A percentile compares a stretch with the other conserved stretches of the same genome.
Evolutionary conservation across 176 grass and related monocot genomes (phyloP).

Genomic region (Alloteropsis semialata): DNA sequence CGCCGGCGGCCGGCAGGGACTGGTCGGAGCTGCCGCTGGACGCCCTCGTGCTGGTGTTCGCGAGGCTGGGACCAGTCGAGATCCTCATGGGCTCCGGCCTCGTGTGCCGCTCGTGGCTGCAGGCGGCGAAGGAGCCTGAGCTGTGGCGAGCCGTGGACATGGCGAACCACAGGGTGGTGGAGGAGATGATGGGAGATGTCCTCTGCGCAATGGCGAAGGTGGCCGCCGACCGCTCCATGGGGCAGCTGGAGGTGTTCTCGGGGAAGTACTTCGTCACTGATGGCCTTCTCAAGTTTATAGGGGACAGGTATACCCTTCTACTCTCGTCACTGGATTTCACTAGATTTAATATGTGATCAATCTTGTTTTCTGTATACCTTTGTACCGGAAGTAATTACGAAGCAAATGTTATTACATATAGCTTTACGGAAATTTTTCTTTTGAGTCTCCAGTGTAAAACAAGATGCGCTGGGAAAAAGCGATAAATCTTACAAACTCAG

Average conservation of each 20-base stretch:
- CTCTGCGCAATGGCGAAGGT: background rate
- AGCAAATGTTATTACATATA: too few species aligned
- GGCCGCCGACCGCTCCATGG: background rate
- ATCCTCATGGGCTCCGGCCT: constrained; percentile 13
- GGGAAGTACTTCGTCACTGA: background rate
- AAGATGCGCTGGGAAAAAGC: too few species aligned
- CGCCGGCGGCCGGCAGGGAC: background rate
- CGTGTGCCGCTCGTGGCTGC: constrained; percentile 18
- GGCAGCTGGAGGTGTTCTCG: background rate
- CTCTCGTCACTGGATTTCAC: background rate
- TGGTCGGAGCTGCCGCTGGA: constrained; percentile 6
- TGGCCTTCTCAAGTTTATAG: background rate
- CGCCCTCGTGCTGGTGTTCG: background rate
- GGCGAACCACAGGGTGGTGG: background rate
- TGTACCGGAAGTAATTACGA: too few species aligned
- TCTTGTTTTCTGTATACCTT: too few species aligned
- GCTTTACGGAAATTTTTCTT: too few species aligned
- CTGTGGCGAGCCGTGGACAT: background rate
- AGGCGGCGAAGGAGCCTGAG: background rate
- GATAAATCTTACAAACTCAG: too few species aligned
- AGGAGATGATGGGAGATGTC: background rate
- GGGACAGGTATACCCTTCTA: background rate
- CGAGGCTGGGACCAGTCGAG: background rate
- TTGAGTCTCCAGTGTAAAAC: too few species aligned
- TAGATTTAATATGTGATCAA: background rate